Evolutionary conservation across 805 yeast genomes (phyloP), one percentile per base, ranked within the genome.

Genomic region (Nakazawaea siamensis): DNA sequence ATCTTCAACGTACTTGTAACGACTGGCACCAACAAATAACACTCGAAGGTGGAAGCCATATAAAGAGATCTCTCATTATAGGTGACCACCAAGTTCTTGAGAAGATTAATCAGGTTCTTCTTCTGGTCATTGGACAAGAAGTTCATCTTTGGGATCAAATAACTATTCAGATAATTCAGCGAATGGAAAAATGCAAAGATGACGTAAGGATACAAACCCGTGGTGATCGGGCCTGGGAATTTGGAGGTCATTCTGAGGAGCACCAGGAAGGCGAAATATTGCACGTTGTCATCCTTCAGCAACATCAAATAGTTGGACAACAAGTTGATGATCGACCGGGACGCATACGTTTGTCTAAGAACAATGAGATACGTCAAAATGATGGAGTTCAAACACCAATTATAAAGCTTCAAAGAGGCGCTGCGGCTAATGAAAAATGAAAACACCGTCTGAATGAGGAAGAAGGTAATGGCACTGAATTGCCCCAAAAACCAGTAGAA

Each of bases 401-500:
- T 54, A 42, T 67, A 70, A 42, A 60, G 64, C 23, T 47, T 52
- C 20, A 49, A 40, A 9, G 66, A 57, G 1, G 49, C 42, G 42
- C 51, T 46, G 7, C 58, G 51, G 13, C 56, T 50, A 17, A 53
- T 46, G 45, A 70, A 61, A 35, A 73, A 60, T 6, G 77, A 64
- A 24, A 49, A 59, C 24, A 68, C 34, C 29, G 60, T 52, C 46
- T 60, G 62, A 14, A 55, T 43, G 3, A 55, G 38, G 47, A 68
- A 67, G 52, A 58, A 69, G 35, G 53, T 44, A 2, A 73, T 43
- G 2, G 76, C 70, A 21, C 64, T 49, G 11, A 70, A 61, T 53
- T 80, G 84, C 13, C 82, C 80, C 18, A 76, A 35, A 44, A 70
- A 80, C 88, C 88, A 80, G 46, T 74, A 74, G 49, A 80, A 76